These are phyloP conservation scores for Boechera divaricarpa DNA, from an alignment of 345 rosid species.

Conservation along the genomic window DNA sequence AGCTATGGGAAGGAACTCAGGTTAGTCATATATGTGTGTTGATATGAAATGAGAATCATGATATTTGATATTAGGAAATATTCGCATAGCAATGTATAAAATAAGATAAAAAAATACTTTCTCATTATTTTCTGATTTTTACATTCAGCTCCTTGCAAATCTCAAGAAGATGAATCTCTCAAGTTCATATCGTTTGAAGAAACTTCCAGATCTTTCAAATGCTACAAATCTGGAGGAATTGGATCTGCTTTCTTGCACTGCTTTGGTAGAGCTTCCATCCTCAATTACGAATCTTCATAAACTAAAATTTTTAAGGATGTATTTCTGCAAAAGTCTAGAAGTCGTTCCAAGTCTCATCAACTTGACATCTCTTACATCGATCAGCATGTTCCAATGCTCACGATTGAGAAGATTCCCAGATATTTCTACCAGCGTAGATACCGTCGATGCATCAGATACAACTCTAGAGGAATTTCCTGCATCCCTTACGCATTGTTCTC, in stretches of 20 bases:
- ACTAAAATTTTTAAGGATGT: fast-evolving
- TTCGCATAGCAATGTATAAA: too few relatives aligned
- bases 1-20: background rate
- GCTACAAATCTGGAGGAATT: background rate
- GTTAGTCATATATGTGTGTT: too few relatives aligned
- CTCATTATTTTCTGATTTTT: too few relatives aligned
- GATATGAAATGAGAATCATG: too few relatives aligned
- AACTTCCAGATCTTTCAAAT: background rate
- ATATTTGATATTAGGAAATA: too few relatives aligned
- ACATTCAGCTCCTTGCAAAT: too few relatives aligned
- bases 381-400: background rate
- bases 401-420: background rate
- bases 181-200: background rate
- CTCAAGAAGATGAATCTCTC: background rate
- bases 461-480: background rate
- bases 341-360: background rate
- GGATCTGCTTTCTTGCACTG: fast-evolving
- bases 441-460: fast-evolving
- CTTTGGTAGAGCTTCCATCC: background rate
- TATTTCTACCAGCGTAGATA: background rate
- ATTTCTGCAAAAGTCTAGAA: background rate
- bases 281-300: background rate
- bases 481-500: background rate
- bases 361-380: background rate
- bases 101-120: too few relatives aligned